Evolutionary conservation across 176 grass and related monocot species (phyloP).

Genomic region (Cenchrus fungigraminus): DNA sequence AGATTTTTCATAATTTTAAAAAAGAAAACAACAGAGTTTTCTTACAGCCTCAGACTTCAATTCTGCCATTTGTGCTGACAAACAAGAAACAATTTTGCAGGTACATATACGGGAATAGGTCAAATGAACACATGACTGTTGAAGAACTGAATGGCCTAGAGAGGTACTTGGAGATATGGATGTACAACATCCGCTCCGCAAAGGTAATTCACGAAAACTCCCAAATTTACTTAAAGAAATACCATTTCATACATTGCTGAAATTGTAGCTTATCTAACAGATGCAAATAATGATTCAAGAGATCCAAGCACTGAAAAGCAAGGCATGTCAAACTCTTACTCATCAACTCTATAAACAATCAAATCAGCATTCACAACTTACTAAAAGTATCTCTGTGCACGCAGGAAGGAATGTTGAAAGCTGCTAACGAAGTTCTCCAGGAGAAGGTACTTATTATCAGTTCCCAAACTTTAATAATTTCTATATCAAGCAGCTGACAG

Average conservation of each 20-base stretch:
- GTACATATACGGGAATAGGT: conserved; percentile 72
- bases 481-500: not conserved
- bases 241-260: conserved; percentile 19
- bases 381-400: conserved; percentile 26
- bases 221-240: not conserved
- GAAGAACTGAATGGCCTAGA: conserved; percentile 77
- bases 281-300: conserved; percentile 93
- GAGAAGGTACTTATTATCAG: conserved; percentile 56
- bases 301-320: conserved; percentile 87
- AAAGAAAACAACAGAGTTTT: not conserved
- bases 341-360: conserved; percentile 9
- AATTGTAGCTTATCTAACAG: conserved; percentile 43
- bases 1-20: not conserved
- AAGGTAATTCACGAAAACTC: conserved; percentile 56
- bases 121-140: conserved; percentile 74
- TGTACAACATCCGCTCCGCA: conserved; percentile 80
- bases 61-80: not conserved
- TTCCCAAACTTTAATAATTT: conserved; percentile 14
- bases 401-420: conserved; percentile 90
- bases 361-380: not conserved
- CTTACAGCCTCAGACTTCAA: not conserved
- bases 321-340: conserved; percentile 48
- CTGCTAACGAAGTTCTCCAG: conserved; percentile 85
- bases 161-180: conserved; percentile 82
- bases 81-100: conserved; percentile 45